Evolutionary conservation across 768 basidiomycete species (phyloP).

Genomic region (Epithele typhae): DNA sequence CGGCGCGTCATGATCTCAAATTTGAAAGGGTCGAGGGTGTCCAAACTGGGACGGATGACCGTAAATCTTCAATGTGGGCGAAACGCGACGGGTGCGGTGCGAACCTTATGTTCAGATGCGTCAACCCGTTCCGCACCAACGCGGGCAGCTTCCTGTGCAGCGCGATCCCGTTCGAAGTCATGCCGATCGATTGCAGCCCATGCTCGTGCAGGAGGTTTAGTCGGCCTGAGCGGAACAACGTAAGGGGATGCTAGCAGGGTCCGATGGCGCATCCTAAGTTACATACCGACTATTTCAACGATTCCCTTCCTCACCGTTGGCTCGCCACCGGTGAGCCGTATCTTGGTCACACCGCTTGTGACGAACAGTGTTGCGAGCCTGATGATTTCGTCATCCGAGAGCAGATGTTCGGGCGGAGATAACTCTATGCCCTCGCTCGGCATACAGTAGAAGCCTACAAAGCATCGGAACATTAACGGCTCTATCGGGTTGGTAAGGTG

Average conservation of each 20-base stretch:
- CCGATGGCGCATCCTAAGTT: background rate
- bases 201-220: slow-evolving; percentile 55
- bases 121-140: slow-evolving; percentile 66
- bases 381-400: slow-evolving; percentile 73
- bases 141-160: slow-evolving; percentile 69
- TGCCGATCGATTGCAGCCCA: slow-evolving; percentile 72
- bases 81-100: slow-evolving; percentile 2
- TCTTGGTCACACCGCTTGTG: slow-evolving; percentile 78
- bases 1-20: slow-evolving; percentile 86
- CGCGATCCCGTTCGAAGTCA: slow-evolving; percentile 82
- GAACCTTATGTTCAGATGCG: slow-evolving; percentile 57
- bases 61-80: slow-evolving; percentile 5
- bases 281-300: slow-evolving; percentile 60
- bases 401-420: slow-evolving; percentile 61
- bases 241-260: background rate
- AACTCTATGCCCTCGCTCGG: slow-evolving; percentile 75
- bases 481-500: too few relatives aligned
- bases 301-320: slow-evolving; percentile 80
- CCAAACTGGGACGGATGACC: slow-evolving; percentile 48
- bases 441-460: slow-evolving; percentile 90
- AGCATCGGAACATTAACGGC: too few relatives aligned
- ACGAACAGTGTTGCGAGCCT: slow-evolving; percentile 77
- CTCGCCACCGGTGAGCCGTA: slow-evolving; percentile 85
- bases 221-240: slow-evolving; percentile 36
- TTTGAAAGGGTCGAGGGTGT: slow-evolving; percentile 82